Base-by-base conservation (phyloP, 345 rosid species). In the Hypericum androsaemum region DNA sequence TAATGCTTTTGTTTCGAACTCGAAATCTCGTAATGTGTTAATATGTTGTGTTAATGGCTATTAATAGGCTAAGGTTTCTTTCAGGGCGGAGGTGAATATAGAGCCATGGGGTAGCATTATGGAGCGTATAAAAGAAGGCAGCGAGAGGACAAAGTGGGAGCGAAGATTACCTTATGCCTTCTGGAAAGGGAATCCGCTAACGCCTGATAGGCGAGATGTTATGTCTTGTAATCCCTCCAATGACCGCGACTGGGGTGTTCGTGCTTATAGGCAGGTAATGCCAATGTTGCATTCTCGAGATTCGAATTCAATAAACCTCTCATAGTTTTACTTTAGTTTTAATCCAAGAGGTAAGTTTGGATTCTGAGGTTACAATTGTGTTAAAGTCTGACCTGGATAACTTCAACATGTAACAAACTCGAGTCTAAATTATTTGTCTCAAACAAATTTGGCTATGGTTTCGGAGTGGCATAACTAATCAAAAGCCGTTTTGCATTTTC, bases 181-280 rank as follows among this genome's bases (percentile, higher is more conserved):
- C 5, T 83, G 92, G 92, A 81, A 66, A 68, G 88, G 88, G 13
- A 78, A 76, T 59, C 66, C 77, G 5, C 79, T 77, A 15, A 57
- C 75, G 40, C 10, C 1, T 0, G 10, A 16, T 3, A 72, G 94
- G 56, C 13, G 0, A 28, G 59, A 77, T 15, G 75, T 85, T 9
- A 47, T 74, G 73, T 65, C 50, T 40, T 84, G 94, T 68, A 77
- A 81, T 14, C 43, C 55, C 57, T 61, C 81, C 0, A 38, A 50
- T 5, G 57, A 57, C 12, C 40, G 43, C 43, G 67, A 83, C 35
- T 77, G 76, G 56, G 67, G 68, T 41, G 54, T 72, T 51, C 76
- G 50, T 37, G 14, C 17, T 8, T 46, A 46, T 6, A 46, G 22
- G 2, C 49, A 46, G 49, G 49, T 12, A n/a, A 13, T n/a, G n/a